Conservation (phyloP, 768 basidiomycete species). For the Boletus vinaceobasis region DNA sequence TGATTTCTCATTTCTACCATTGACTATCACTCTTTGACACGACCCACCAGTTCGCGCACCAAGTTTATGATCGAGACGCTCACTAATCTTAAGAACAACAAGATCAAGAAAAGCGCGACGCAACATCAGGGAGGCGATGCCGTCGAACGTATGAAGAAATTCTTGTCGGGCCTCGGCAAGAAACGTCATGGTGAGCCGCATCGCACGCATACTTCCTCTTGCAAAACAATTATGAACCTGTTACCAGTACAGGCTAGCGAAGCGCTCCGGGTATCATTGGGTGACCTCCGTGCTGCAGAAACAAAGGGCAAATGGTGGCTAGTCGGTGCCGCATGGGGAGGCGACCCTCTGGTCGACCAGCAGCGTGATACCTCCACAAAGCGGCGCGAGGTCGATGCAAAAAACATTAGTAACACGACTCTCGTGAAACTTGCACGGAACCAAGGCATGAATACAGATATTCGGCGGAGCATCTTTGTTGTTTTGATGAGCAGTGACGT, state of each 20-base stretch:
- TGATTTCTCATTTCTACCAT: slow-evolving; percentile 18
- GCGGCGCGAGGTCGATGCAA: slow-evolving; percentile 23
- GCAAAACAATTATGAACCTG: background rate
- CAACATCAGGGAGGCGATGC: slow-evolving; percentile 74
- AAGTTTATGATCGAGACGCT: slow-evolving; percentile 96
- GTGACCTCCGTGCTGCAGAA: slow-evolving; percentile 81
- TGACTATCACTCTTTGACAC: background rate
- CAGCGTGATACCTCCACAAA: slow-evolving; percentile 34
- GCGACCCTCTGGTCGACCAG: slow-evolving; percentile 82
- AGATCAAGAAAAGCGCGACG: slow-evolving; percentile 58
- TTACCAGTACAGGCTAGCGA: slow-evolving; percentile 76
- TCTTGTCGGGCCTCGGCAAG: slow-evolving; percentile 70
- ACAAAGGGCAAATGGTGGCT: slow-evolving; percentile 98
- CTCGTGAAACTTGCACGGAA: slow-evolving; percentile 80
- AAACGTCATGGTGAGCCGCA: slow-evolving; percentile 58
- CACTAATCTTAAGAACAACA: slow-evolving; percentile 90
- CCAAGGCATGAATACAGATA: slow-evolving; percentile 99
- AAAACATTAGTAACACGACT: slow-evolving; percentile 34
- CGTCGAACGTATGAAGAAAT: slow-evolving; percentile 86
- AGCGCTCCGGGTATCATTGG: slow-evolving; percentile 77
- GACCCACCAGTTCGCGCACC: slow-evolving; percentile 68
- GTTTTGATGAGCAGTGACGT: slow-evolving; percentile 96
- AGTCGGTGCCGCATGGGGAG: slow-evolving; percentile 93
- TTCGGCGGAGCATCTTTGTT: slow-evolving; percentile 86
- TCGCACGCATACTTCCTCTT: background rate